Conservation (phyloP, 2,329 filamentous ascomycete species). For the Xylogone sp. region DNA sequence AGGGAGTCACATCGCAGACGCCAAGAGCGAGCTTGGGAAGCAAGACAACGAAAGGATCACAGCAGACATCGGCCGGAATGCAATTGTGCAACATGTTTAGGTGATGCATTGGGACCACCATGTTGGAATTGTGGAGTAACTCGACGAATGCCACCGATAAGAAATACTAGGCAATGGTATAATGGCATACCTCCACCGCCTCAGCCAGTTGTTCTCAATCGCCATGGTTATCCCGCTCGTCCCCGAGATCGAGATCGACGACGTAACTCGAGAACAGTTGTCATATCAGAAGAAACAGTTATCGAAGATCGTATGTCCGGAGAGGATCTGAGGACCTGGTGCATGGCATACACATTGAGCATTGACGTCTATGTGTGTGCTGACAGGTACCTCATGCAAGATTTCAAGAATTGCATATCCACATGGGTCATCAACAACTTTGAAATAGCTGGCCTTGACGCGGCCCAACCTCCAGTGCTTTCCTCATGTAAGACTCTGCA, state of each 20-base stretch:
- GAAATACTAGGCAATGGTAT: conserved; percentile 14
- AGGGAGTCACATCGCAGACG: conserved; percentile 31
- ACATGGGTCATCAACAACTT: conserved; percentile 40
- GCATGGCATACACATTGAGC: conserved; percentile 42
- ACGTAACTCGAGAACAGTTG: conserved; percentile 10
- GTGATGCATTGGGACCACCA: conserved; percentile 28
- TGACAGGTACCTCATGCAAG: conserved; percentile 42
- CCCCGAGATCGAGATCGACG: conserved; percentile 15
- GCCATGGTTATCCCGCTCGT: conserved; percentile 15
- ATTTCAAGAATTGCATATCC: conserved; percentile 39
- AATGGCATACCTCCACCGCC: conserved; percentile 15
- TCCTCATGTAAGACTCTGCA: conserved; percentile 39
- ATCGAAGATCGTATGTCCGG: conserved; percentile 29
- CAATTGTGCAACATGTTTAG: conserved; percentile 37
- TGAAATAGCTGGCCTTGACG: conserved; percentile 24
- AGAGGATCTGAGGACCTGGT: conserved; percentile 44
- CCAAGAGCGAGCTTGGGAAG: conserved; percentile 33
- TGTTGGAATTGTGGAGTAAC: conserved; percentile 38
- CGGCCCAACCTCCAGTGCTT: conserved; percentile 32
- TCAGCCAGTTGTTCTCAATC: conserved; percentile 11
- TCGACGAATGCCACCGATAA: conserved; percentile 24
- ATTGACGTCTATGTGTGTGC: conserved; percentile 48
- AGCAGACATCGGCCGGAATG: conserved; percentile 42
- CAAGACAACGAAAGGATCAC: conserved; percentile 38
- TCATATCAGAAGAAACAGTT: conserved; percentile 12